Evolutionary conservation across 495 filamentous ascomycete species (phyloP).

Genomic region (Aspergillus taichungensis): DNA sequence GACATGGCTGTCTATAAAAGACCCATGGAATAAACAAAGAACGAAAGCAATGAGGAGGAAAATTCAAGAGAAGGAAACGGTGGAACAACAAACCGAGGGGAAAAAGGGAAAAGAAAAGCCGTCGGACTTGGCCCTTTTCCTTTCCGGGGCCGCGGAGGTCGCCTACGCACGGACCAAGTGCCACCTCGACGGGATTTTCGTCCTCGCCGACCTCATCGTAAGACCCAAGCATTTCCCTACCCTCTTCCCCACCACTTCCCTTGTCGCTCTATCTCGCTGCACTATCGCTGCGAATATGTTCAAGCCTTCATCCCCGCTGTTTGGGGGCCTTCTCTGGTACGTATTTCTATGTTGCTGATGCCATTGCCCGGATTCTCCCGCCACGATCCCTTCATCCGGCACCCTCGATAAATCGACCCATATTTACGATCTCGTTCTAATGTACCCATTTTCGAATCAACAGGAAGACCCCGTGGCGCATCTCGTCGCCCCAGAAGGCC

Average conservation of each 20-base stretch:
- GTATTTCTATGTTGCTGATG: slow-evolving; percentile 3
- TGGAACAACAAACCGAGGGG: background rate
- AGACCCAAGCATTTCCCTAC: background rate
- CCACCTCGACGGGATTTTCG: slow-evolving; percentile 16
- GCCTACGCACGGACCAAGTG: slow-evolving; percentile 11
- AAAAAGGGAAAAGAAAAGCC: background rate
- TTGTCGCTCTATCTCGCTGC: background rate
- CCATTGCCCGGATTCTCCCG: background rate
- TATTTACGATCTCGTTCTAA: no score
- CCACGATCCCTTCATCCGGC: background rate
- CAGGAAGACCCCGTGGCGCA: slow-evolving; percentile 98
- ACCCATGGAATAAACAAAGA: slow-evolving; percentile 19
- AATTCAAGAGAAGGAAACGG: slow-evolving; percentile 1
- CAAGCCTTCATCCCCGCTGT: slow-evolving; percentile 65
- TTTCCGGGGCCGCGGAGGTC: slow-evolving; percentile 16
- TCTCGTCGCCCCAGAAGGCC: slow-evolving; percentile 81
- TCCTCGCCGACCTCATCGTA: background rate
- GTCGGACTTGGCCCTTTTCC: slow-evolving; percentile 7
- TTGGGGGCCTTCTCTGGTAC: slow-evolving; percentile 79
- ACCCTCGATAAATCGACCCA: background rate
- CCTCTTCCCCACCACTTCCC: background rate
- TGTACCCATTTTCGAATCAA: background rate
- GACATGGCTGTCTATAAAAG: slow-evolving; percentile 18
- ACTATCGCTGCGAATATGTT: slow-evolving; percentile 39
- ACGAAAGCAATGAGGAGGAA: background rate